These are phyloP conservation scores for Madurella mycetomatis DNA, from an alignment of 2,329 filamentous ascomycete genomes.

Conservation along the genomic window DNA sequence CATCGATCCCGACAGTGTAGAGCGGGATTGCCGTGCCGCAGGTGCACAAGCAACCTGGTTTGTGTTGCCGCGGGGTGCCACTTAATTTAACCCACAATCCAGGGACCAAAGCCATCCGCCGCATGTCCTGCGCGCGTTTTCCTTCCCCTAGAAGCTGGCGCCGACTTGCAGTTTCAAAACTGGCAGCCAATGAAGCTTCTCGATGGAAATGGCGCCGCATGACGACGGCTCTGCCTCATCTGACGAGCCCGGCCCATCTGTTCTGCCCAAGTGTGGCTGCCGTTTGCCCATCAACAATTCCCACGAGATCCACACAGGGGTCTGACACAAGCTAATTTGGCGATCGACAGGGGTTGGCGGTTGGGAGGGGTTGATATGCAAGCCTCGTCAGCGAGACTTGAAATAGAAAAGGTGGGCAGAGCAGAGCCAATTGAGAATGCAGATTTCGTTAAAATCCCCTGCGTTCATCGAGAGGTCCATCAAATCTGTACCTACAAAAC, in stretches of 20 bases:
- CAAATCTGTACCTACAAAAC: too few relatives aligned
- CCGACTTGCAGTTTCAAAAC: too few relatives aligned
- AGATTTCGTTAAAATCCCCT: too few relatives aligned
- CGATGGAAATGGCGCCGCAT: neutral
- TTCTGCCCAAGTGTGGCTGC: neutral
- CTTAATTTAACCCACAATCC: neutral
- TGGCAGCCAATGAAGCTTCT: neutral
- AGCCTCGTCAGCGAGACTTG: too few relatives aligned
- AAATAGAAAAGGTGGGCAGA: too few relatives aligned
- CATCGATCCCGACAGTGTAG: constrained; percentile 8
- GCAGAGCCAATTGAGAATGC: too few relatives aligned
- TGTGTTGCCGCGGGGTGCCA: constrained; percentile 1
- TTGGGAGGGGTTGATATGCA: too few relatives aligned
- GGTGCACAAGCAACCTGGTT: neutral
- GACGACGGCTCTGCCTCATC: neutral
- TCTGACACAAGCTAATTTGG: constrained; percentile 5
- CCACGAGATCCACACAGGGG: constrained; percentile 17
- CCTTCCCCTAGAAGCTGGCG: too few relatives aligned
- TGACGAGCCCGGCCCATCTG: neutral
- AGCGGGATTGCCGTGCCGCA: neutral
- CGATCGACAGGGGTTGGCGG: constrained; percentile 10
- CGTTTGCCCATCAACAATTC: neutral
- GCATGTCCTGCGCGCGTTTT: too few relatives aligned
- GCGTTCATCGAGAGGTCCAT: too few relatives aligned
- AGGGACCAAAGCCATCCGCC: neutral